Evolutionary conservation across 768 basidiomycete species (phyloP).

Genomic region (Scleroderma citrinum): DNA sequence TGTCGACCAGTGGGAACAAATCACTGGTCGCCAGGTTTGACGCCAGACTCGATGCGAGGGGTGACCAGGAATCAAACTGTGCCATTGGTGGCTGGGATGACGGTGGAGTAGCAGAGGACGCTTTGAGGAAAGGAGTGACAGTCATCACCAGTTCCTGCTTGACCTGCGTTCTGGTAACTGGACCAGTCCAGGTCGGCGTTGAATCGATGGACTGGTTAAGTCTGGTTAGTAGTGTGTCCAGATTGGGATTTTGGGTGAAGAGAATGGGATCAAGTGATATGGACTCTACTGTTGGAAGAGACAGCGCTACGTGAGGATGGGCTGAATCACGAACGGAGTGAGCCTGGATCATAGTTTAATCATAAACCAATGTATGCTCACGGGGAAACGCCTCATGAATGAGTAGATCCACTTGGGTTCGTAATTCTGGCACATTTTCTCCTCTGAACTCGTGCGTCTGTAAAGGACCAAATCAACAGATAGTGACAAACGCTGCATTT

Average conservation of each 20-base stretch:
- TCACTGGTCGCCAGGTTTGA: slow-evolving; percentile 43
- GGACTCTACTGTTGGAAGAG: slow-evolving; percentile 54
- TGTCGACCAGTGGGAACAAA: slow-evolving; percentile 77
- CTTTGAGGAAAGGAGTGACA: slow-evolving; percentile 62
- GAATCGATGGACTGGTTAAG: slow-evolving; percentile 57
- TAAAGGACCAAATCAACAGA: not conserved
- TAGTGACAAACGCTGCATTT: not conserved
- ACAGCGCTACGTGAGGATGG: slow-evolving; percentile 63
- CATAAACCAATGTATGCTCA: slow-evolving; percentile 32
- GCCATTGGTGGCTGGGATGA: slow-evolving; percentile 27
- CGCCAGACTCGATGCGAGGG: slow-evolving; percentile 39
- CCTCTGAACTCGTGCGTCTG: slow-evolving; percentile 72
- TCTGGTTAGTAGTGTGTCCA: slow-evolving; percentile 60
- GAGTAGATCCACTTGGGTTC: slow-evolving; percentile 67
- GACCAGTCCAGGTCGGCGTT: slow-evolving; percentile 31
- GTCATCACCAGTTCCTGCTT: slow-evolving; percentile 44
- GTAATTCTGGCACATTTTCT: slow-evolving; percentile 60
- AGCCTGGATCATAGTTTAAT: not conserved
- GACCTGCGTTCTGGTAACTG: slow-evolving; percentile 28
- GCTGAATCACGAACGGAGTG: slow-evolving; percentile 38
- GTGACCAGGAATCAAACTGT: slow-evolving; percentile 44
- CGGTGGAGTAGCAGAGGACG: slow-evolving; percentile 33
- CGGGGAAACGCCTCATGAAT: slow-evolving; percentile 77
- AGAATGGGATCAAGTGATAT: slow-evolving; percentile 71
- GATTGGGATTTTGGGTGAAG: slow-evolving; percentile 62